Evolutionary conservation across 2,329 filamentous ascomycete genomes (phyloP).

Genomic region (Triangularia setosa): DNA sequence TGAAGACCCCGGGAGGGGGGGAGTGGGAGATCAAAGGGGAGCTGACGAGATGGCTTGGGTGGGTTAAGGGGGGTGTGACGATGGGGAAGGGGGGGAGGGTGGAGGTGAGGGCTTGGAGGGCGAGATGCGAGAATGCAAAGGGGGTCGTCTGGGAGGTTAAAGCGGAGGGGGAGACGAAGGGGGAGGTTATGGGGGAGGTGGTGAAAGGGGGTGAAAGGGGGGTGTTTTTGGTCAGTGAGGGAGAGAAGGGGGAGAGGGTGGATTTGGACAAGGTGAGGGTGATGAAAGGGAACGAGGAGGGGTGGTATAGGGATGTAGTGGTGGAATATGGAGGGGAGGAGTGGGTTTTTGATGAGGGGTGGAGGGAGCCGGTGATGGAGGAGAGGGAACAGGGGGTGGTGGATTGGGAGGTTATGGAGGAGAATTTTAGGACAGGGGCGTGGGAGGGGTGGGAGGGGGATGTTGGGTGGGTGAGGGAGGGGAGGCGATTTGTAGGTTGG

Average conservation of each 20-base stretch:
- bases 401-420: conserved; percentile 17
- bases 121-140: conserved; percentile 5
- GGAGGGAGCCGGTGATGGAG: conserved; percentile 11
- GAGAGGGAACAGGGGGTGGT: conserved; percentile 11
- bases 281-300: neutral
- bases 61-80: conserved; percentile 36
- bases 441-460: conserved; percentile 7
- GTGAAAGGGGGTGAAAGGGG: neutral
- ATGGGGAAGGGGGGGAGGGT: conserved; percentile 14
- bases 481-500: neutral
- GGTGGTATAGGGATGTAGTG: conserved; percentile 3
- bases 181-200: neutral
- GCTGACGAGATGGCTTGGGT: conserved; percentile 33
- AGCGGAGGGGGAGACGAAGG: neutral
- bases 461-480: neutral
- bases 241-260: neutral
- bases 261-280: neutral
- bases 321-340: neutral
- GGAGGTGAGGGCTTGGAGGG: conserved; percentile 22
- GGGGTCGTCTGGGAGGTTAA: conserved; percentile 5
- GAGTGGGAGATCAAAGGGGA: conserved; percentile 29
- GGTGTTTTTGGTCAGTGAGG: neutral
- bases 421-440: conserved; percentile 13
- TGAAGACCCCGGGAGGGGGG: conserved; percentile 26
- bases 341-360: conserved; percentile 17